These are phyloP conservation scores for Microsporum audouinii DNA, from an alignment of 2,329 filamentous ascomycete species.

Conservation along the genomic window DNA sequence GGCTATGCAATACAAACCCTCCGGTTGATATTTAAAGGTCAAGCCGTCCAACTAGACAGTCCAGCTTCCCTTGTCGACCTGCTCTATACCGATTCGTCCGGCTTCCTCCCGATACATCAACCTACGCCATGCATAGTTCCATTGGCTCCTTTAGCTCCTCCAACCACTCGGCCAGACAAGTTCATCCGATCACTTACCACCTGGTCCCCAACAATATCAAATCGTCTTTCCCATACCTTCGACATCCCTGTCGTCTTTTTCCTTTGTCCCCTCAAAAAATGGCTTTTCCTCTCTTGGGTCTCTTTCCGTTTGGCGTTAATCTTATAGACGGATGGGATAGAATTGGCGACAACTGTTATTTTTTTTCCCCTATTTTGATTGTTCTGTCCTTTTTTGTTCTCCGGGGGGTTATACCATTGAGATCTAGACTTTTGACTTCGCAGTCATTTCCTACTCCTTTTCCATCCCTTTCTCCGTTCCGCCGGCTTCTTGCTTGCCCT, in stretches of 20 bases:
- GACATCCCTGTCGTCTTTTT: background rate
- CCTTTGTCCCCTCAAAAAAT: background rate
- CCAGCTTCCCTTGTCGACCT: background rate
- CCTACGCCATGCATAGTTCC: background rate
- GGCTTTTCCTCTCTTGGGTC: constrained; percentile 4
- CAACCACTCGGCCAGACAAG: background rate
- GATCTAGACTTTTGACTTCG: constrained; percentile 6
- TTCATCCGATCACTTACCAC: background rate
- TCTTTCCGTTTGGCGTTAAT: background rate
- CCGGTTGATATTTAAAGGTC: background rate
- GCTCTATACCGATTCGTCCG: background rate
- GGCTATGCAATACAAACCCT: background rate
- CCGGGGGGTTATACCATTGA: constrained; percentile 5
- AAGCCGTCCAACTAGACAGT: background rate
- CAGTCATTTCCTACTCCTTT: background rate
- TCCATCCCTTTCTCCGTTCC: background rate
- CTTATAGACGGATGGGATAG: constrained; percentile 2
- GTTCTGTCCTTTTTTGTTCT: background rate
- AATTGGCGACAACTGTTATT: constrained; percentile 1
- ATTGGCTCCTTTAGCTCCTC: background rate
- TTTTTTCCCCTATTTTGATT: background rate
- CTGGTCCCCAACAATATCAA: background rate
- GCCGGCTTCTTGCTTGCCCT: background rate
- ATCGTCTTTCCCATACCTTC: background rate
- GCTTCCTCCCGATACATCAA: background rate